phyloP scores from a whole-genome alignment of 1,139 yeast species.

The Sugiyamaella castrensis region DNA sequence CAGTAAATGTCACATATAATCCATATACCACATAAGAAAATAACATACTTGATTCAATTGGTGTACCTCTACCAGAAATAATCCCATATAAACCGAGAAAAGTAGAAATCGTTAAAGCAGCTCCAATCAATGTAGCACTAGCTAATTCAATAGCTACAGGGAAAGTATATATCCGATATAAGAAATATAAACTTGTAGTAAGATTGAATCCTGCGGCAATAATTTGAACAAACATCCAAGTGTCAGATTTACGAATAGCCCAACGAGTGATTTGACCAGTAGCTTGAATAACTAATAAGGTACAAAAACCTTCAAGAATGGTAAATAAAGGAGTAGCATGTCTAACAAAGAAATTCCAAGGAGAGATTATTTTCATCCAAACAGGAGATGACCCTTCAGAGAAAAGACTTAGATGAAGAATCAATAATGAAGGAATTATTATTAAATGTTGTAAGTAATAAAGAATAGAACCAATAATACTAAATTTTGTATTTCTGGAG shows the following conservation, averaged over 20 bases:
- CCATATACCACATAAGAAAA: conserved; percentile 91
- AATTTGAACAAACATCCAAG: conserved; percentile 76
- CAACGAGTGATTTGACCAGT: conserved; percentile 79
- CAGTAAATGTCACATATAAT: conserved; percentile 86
- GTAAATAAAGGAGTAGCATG: conserved; percentile 89
- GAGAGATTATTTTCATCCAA: conserved; percentile 44
- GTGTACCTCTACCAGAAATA: conserved; percentile 77
- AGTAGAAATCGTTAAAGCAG: conserved; percentile 70
- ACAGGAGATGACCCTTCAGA: conserved; percentile 29
- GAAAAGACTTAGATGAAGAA: conserved; percentile 64
- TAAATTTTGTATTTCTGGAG: conserved; percentile 48
- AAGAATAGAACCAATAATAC: conserved; percentile 51
- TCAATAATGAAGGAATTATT: conserved; percentile 74
- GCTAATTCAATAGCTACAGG: conserved; percentile 62
- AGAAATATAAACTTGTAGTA: conserved; percentile 71
- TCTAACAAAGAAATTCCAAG: conserved; percentile 68
- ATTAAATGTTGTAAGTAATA: conserved; percentile 75
- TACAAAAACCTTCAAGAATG: conserved; percentile 87
- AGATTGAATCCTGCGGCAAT: conserved; percentile 72
- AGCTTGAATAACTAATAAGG: conserved; percentile 83
- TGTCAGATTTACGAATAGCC: conserved; percentile 68
- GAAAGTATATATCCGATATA: conserved; percentile 78
- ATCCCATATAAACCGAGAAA: conserved; percentile 83
- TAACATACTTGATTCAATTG: conserved; percentile 79
- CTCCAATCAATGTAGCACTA: conserved; percentile 82